These are phyloP conservation scores for Turritis glabra DNA, from an alignment of 345 rosid genomes.

Conservation along the genomic window DNA sequence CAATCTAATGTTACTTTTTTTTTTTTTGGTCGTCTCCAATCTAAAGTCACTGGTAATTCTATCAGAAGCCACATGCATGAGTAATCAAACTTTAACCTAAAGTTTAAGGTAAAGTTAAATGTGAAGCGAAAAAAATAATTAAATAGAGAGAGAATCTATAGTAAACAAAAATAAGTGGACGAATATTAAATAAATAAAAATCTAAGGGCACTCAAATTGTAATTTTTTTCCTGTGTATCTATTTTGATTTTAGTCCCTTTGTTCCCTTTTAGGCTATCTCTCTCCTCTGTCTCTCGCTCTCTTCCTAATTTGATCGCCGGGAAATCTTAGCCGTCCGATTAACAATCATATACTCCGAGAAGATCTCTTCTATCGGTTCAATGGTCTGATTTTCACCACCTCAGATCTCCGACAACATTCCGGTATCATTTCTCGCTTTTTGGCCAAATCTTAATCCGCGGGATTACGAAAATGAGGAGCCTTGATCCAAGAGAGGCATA, in stretches of 20 bases:
- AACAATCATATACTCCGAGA: neutral
- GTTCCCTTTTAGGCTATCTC: neutral
- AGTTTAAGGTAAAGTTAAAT: neutral
- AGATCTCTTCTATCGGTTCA: conserved; percentile 2
- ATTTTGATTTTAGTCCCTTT: conserved; percentile 10
- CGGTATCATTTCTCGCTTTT: conserved; percentile 3
- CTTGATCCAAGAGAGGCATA: conserved; percentile 18
- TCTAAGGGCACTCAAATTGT: neutral
- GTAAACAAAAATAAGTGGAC: neutral
- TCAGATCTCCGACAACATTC: conserved; percentile 35
- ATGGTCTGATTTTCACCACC: conserved; percentile 21
- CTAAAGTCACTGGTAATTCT: no score
- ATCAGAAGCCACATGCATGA: no score
- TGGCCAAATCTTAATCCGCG: neutral
- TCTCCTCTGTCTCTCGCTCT: conserved; percentile 12
- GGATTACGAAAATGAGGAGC: conserved; percentile 14
- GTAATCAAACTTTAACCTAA: neutral
- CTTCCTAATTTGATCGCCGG: conserved; percentile 34
- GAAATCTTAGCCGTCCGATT: conserved; percentile 25
- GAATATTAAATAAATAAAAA: neutral
- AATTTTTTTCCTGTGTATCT: neutral
- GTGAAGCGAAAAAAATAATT: neutral
- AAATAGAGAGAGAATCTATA: neutral
- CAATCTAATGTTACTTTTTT: no score
- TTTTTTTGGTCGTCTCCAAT: no score